Evolutionary conservation across 345 rosid genomes (phyloP), one percentile per base, ranked within the genome.

Genomic region (Erucastrum elatum): DNA sequence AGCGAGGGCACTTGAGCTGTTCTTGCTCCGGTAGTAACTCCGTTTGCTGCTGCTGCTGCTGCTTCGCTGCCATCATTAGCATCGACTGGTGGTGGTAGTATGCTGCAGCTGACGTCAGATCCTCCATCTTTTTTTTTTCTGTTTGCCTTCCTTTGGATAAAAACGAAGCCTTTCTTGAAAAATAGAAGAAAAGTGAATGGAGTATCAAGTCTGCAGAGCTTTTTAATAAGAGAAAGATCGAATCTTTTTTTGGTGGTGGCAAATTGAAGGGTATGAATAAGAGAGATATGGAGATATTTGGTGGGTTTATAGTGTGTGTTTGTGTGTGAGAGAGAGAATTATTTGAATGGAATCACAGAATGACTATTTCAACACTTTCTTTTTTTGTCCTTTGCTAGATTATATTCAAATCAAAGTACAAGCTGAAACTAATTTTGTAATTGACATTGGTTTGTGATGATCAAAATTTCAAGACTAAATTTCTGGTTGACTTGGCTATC

Each of bases 21-120:
- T 89, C 94, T 77, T 84, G 91, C 84, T 94, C 98, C 13, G 91
- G 96, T 74, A 90, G 94, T 74, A 90, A 89, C 68, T 80, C 87
- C 1, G 88, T n/a, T n/a, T n/a, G n/a, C n/a, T n/a, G n/a, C n/a
- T n/a, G n/a, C n/a, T n/a, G n/a, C 11, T 63, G 61, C 13, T 64
- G 61, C 21, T 68, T 60, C 35, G 44, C 15, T 62, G 75, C 6
- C 79, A 62, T 61, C 78, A 77, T 77, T 46, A 46, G 53, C 77
- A 79, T 85, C 71, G 82, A 46, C 29, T 78, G 86, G 58, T 80
- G 70, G 63, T 80, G 71, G 59, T 64, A 85, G 63, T 74, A 79
- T 1, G 65, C 78, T 2, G 64, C 64, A 26, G 82, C 80, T 56
- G 86, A 30, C 58, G 89, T 56, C 51, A 81, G 82, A 74, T 88